Base-by-base conservation (phyloP, 805 yeast species). In the Saccharomycopsis oosterbeekiorum region DNA sequence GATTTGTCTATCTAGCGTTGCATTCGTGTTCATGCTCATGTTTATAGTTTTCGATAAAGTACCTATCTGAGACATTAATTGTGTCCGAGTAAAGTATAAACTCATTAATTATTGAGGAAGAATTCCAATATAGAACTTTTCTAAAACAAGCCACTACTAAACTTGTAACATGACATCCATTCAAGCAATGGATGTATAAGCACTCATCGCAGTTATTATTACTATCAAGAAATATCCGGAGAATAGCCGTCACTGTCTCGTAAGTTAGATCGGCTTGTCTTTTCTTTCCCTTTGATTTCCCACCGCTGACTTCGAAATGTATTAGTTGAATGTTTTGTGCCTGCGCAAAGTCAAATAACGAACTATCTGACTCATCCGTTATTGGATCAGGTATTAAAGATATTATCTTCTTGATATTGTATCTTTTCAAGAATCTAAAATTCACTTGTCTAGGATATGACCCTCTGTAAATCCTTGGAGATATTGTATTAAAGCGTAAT, bases 131-230 rank as follows among this genome's bases (percentile, higher is more conserved):
- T 29, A 89, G 87, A 19, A 88, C 74, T 66, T 88, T 88, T 41
- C 99, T 74, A 43, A 91, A 74, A 70, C 97, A 91, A 3, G 97
- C 98, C 26, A 93, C 80, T 1, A 89, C 83, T 55, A 94, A 75
- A 26, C 93, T 83, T 0, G 96, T 89, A 1, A 89, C 86, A 65
- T 89, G 91, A 10, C 96, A 91, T 0, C 97, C 98, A 69, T 90
- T 92, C 29, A 85, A 74, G 71, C 98, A 93, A 72, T 93, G 97
- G 4, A 93, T 71, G 70, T 88, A 92, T 1, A 87, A 75, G 0
- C 97, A 97, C 14, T 34, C 29, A 29, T 47, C 53, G 26, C 8
- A 47, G 10, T 21, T 14, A 14, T 26, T 47, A 10, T 15, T 47
- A 43, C 19, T 43, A 12, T 47, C 34, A 4, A 47, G n/a, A 21